phyloP scores from a whole-genome alignment of 2,329 filamentous ascomycete genomes.

The Ophiostoma angusticollis region DNA sequence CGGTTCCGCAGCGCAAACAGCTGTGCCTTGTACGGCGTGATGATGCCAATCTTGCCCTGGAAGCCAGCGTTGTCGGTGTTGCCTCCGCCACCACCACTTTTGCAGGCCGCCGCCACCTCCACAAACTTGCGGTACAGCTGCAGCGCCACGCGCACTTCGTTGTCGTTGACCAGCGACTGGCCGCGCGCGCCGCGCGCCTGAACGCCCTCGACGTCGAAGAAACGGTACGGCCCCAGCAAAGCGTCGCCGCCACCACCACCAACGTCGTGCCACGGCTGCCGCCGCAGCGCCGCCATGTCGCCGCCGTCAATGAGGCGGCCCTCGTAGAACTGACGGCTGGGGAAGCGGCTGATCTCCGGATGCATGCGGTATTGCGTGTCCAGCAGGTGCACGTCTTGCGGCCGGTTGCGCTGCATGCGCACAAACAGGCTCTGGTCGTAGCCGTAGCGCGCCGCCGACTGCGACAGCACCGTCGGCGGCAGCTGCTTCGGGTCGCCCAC shows the following conservation, averaged over 20 bases:
- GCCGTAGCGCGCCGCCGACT: constrained; percentile 80
- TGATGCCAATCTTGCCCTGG: constrained; percentile 81
- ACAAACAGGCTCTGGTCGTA: constrained; percentile 98
- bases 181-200: constrained; percentile 71
- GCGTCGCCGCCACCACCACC: constrained; percentile 40
- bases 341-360: constrained; percentile 85
- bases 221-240: constrained; percentile 82
- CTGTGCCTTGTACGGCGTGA: constrained; percentile 95
- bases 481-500: constrained; percentile 97
- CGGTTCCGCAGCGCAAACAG: constrained; percentile 63
- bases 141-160: constrained; percentile 77
- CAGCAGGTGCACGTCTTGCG: constrained; percentile 79
- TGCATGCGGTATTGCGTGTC: constrained; percentile 99
- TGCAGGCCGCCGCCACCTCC: constrained; percentile 17
- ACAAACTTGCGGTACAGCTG: constrained; percentile 70
- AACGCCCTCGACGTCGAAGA: constrained; percentile 89
- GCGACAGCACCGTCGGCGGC: constrained; percentile 88
- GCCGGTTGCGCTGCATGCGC: constrained; percentile 89
- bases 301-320: constrained; percentile 71
- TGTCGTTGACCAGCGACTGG: constrained; percentile 79
- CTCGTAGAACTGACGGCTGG: constrained; percentile 87
- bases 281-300: constrained; percentile 65
- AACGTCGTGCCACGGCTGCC: constrained; percentile 66
- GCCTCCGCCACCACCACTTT: constrained; percentile 48
- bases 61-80: constrained; percentile 36